Evolutionary conservation across 495 filamentous ascomycete species (phyloP).

Genomic region (Sabuloglossum arenarium): DNA sequence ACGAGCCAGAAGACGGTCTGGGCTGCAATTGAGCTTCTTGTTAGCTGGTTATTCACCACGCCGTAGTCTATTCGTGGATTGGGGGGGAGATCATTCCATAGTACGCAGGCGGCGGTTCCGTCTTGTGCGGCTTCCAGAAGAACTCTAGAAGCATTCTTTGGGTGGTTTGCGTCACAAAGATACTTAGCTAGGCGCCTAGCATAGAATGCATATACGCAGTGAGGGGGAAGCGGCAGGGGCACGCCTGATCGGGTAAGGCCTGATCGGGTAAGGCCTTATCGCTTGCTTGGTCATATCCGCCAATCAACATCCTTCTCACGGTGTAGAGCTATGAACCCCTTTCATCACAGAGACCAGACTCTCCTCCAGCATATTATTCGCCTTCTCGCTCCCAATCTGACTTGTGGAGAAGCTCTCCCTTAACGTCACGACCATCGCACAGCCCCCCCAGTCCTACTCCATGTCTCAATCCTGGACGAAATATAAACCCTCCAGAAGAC

Average conservation of each 20-base stretch:
- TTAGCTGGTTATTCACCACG: too few relatives aligned
- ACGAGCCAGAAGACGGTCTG: neutral
- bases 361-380: too few relatives aligned
- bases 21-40: neutral
- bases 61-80: too few relatives aligned
- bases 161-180: neutral
- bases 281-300: too few relatives aligned
- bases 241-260: too few relatives aligned
- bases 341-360: constrained; percentile 1
- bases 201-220: neutral
- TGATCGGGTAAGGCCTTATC: too few relatives aligned
- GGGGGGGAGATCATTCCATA: too few relatives aligned
- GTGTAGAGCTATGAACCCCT: neutral
- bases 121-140: neutral
- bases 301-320: neutral
- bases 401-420: neutral
- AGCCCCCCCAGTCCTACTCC: neutral
- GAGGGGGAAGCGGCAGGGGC: too few relatives aligned
- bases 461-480: neutral
- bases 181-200: neutral
- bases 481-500: neutral
- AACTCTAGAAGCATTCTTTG: neutral
- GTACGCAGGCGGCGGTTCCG: neutral
- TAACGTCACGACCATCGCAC: neutral
- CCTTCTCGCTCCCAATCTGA: neutral